Base-by-base conservation (phyloP, 441 rosid species). In the Lepidium campestre region DNA sequence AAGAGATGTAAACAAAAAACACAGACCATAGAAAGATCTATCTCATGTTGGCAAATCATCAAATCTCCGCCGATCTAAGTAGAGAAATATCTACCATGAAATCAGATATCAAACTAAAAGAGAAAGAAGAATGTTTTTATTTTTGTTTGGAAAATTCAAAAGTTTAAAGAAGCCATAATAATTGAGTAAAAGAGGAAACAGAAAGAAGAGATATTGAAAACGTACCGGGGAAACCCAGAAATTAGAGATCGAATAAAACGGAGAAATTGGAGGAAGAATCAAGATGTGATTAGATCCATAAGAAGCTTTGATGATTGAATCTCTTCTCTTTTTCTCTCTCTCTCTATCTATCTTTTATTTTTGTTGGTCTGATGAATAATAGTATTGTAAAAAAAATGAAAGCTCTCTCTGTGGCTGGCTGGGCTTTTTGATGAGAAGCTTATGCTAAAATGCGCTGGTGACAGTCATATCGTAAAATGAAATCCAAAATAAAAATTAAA, bases 371-470 rank as follows among this genome's bases (percentile, higher is more conserved):
- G 65, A 55, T 68, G 70, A 67, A 61, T 61, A 73, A 73, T 53
- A 41, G 36, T 55, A 44, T 65, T 65, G 71, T 41, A 57, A 37
- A 39, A 39, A 48, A 65, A 40, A 29, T 7, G 4, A 42, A 29
- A 63, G 55, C 60, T 65, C 42, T 72, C 60, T 65, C 42, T 72
- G 75, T 74, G 78, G 70, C 41, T 74, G 78, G 70, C 47, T 74
- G 37, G 27, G 61, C 52, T 72, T 73, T 68, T 63, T 75, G 44
- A 63, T 63, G 74, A 68, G 57, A 46, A 19, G 62, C 27, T 17
- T 53, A 45, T 62, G 69, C 70, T 74, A 74, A 15, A 56, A 68
- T 74, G 73, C 77, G 74, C 74, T 74, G 77, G 73, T 74, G 70
- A 74, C 74, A 74, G 77, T 68, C 65, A 62, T 62, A 56, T 67